Conservation (phyloP, 2,329 filamentous ascomycete species). For the Xylariaceae sp. region DNA sequence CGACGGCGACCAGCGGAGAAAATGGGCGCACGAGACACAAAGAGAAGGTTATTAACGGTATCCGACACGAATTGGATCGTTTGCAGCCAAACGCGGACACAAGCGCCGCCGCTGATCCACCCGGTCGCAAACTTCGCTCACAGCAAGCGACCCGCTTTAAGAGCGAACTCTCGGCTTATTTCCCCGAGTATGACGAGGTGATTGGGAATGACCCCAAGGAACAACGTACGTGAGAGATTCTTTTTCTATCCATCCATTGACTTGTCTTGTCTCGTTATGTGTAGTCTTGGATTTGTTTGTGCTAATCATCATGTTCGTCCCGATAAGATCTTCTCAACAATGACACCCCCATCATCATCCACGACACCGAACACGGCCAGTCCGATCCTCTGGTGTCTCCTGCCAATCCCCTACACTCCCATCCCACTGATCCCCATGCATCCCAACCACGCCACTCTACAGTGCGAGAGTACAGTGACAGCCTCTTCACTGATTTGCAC, state of each 20-base stretch:
- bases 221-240: conserved; percentile 53
- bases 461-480: conserved; percentile 51
- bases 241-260: background rate
- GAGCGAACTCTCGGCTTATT: conserved; percentile 86
- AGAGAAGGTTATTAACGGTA: conserved; percentile 55
- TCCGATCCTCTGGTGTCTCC: conserved; percentile 25
- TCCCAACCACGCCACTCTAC: conserved; percentile 33
- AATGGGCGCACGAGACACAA: conserved; percentile 44
- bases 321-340: conserved; percentile 62
- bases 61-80: conserved; percentile 54
- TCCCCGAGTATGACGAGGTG: conserved; percentile 89
- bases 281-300: background rate
- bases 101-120: conserved; percentile 46
- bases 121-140: conserved; percentile 72
- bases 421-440: conserved; percentile 24
- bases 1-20: conserved; percentile 25
- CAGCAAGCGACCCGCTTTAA: conserved; percentile 82
- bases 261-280: background rate
- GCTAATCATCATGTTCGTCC: conserved; percentile 14
- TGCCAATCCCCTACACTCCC: conserved; percentile 36
- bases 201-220: conserved; percentile 80
- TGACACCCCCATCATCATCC: conserved; percentile 67
- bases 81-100: conserved; percentile 47
- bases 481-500: conserved; percentile 50
- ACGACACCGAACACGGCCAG: conserved; percentile 45